These are phyloP conservation scores for Cercospora zeae-maydis DNA, from an alignment of 2,329 filamentous ascomycete genomes.

Conservation along the genomic window DNA sequence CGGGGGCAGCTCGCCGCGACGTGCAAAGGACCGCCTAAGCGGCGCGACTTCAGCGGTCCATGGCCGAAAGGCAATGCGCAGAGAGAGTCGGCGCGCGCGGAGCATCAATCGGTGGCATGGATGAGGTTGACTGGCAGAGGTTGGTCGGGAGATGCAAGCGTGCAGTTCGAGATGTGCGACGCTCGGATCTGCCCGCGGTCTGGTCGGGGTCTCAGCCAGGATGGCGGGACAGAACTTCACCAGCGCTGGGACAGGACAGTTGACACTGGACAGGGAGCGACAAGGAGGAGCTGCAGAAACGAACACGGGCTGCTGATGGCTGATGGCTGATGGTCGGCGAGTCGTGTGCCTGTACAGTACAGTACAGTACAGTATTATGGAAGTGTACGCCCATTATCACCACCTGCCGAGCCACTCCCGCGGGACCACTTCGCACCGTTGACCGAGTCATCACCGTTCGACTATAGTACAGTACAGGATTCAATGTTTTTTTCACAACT, in stretches of 20 bases:
- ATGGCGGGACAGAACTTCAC: neutral
- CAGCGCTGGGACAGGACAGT: neutral
- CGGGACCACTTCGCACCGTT: neutral
- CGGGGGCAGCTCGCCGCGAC: neutral
- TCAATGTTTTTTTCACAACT: no score
- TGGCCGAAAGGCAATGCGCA: constrained; percentile 19
- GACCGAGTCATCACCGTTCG: neutral
- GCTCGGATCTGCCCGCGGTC: neutral
- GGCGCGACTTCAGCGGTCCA: constrained; percentile 5
- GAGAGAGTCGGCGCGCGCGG: constrained; percentile 18
- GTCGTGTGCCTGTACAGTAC: no score
- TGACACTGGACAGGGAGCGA: neutral
- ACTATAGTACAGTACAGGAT: neutral
- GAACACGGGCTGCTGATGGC: no score
- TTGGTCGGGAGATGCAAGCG: neutral
- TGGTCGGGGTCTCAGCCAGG: neutral
- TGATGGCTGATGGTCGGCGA: neutral
- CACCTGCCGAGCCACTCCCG: neutral
- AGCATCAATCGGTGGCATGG: constrained; percentile 28
- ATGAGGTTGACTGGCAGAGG: neutral
- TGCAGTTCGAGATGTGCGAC: neutral
- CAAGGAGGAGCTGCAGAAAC: neutral
- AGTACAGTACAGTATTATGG: no score
- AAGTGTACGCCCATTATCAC: neutral
- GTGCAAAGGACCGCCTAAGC: neutral